phyloP scores from a whole-genome alignment of 2,329 filamentous ascomycete genomes.

The Aureobasidium sp. region DNA sequence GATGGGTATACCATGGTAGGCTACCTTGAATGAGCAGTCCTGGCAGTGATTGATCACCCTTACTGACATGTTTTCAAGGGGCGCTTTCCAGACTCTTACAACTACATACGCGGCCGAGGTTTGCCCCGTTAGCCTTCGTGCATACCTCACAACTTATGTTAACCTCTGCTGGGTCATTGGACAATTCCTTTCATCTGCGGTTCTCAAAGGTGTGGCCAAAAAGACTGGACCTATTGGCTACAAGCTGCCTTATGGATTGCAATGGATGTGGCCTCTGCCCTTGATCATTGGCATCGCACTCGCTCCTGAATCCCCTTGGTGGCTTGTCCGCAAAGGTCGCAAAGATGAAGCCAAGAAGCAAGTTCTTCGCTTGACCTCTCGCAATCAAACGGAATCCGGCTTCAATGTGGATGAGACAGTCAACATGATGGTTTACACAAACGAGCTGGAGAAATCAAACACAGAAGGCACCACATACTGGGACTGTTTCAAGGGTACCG shows the following conservation, averaged over 20 bases:
- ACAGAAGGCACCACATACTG: slow-evolving; percentile 27
- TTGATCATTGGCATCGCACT: slow-evolving; percentile 27
- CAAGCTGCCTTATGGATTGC: slow-evolving; percentile 33
- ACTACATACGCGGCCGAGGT: slow-evolving; percentile 63
- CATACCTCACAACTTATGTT: slow-evolving; percentile 54
- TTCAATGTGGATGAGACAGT: slow-evolving; percentile 22
- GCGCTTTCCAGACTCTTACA: slow-evolving; percentile 28
- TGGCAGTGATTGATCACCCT: no score
- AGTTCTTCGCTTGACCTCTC: slow-evolving; percentile 17
- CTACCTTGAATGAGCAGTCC: neutral
- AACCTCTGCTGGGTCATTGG: slow-evolving; percentile 57
- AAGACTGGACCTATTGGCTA: slow-evolving; percentile 25
- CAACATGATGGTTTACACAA: slow-evolving; percentile 23
- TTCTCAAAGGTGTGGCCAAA: slow-evolving; percentile 26
- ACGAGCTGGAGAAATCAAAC: slow-evolving; percentile 28
- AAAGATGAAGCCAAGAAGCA: slow-evolving; percentile 24
- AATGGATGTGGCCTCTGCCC: slow-evolving; percentile 43
- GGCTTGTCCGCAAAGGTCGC: slow-evolving; percentile 26
- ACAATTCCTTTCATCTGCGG: slow-evolving; percentile 44
- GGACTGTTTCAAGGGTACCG: slow-evolving; percentile 32
- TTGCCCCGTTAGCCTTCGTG: slow-evolving; percentile 52
- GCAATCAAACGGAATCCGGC: slow-evolving; percentile 12
- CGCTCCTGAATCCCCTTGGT: slow-evolving; percentile 28
- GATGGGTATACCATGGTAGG: slow-evolving; percentile 12
- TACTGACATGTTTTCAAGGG: slow-evolving; percentile 14